Conservation (phyloP, 208 protist species). For the Trypanosoma cruzi region DNA sequence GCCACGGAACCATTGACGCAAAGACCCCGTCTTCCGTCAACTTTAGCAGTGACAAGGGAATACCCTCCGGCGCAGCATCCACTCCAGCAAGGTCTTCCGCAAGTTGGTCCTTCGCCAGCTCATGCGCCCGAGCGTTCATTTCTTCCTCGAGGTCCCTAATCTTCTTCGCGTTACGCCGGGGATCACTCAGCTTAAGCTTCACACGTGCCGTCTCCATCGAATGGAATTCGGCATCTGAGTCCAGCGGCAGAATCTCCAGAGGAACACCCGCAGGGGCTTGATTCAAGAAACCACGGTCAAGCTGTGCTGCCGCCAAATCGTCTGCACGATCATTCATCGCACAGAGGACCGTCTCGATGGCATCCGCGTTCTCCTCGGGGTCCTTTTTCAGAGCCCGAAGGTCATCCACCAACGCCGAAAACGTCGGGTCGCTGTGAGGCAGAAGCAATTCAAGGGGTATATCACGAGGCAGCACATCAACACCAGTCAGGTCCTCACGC, state of each 20-base stretch:
- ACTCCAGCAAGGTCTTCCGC: slow-evolving; percentile 49
- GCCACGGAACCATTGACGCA: slow-evolving; percentile 58
- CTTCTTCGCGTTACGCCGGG: slow-evolving; percentile 46
- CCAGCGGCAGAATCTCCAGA: slow-evolving; percentile 55
- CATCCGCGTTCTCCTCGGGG: no score
- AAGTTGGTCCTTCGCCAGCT: slow-evolving; percentile 59
- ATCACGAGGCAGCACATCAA: no score
- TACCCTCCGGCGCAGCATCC: slow-evolving; percentile 58
- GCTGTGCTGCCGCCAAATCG: slow-evolving; percentile 60
- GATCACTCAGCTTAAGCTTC: slow-evolving; percentile 70
- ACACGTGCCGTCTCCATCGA: slow-evolving; percentile 67
- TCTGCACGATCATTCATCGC: no score
- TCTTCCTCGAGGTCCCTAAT: slow-evolving; percentile 67
- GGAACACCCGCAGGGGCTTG: slow-evolving; percentile 53
- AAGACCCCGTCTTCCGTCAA: slow-evolving; percentile 64
- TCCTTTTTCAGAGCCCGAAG: no score
- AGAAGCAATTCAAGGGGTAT: no score
- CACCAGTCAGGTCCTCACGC: no score
- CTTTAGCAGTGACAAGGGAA: slow-evolving; percentile 50
- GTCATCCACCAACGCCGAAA: no score
- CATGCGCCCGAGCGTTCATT: slow-evolving; percentile 70
- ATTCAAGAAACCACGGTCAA: slow-evolving; percentile 59
- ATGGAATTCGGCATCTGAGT: slow-evolving; percentile 61
- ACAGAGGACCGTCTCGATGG: no score
- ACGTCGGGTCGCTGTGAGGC: no score